These are phyloP conservation scores for Coemansia sp. DNA, from an alignment of 192 early-diverging fungal genomes.

Conservation along the genomic window DNA sequence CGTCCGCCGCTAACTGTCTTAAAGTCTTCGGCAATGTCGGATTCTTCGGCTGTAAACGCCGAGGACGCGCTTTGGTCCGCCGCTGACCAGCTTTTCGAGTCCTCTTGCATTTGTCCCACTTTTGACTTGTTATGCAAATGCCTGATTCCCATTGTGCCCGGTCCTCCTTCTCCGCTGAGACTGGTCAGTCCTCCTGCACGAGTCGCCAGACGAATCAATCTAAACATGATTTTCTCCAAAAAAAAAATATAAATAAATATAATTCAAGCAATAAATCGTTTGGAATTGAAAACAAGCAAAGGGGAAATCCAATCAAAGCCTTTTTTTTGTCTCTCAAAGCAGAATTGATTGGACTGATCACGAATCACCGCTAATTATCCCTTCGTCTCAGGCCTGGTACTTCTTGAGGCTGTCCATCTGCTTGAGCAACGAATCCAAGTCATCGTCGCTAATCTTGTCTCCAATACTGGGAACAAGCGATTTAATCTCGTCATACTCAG, in stretches of 20 bases:
- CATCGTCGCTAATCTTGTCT: constrained; percentile 69
- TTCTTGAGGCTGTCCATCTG: constrained; percentile 80
- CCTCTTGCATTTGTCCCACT: too few species aligned
- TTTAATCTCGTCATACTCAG: constrained; percentile 86
- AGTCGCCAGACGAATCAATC: neutral
- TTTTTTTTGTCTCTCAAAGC: too few species aligned
- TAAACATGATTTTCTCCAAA: neutral
- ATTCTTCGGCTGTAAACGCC: constrained; percentile 2
- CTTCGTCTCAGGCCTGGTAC: too few species aligned
- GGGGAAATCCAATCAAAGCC: too few species aligned
- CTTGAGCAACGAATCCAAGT: constrained; percentile 71
- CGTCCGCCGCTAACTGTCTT: constrained; percentile 5
- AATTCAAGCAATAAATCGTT: neutral
- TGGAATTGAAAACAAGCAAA: neutral
- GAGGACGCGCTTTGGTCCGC: constrained; percentile 23
- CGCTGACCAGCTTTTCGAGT: too few species aligned
- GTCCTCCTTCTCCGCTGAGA: too few species aligned
- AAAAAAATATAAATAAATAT: neutral
- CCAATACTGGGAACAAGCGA: constrained; percentile 83
- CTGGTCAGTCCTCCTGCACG: too few species aligned
- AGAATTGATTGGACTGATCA: too few species aligned
- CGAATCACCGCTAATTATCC: too few species aligned
- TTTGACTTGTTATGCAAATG: too few species aligned
- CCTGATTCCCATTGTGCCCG: too few species aligned
- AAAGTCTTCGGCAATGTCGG: neutral